Evolutionary conservation across 2,329 filamentous ascomycete species (phyloP), one percentile per base, ranked within the genome.

Genomic region (Zymoseptoria ardabiliae): DNA sequence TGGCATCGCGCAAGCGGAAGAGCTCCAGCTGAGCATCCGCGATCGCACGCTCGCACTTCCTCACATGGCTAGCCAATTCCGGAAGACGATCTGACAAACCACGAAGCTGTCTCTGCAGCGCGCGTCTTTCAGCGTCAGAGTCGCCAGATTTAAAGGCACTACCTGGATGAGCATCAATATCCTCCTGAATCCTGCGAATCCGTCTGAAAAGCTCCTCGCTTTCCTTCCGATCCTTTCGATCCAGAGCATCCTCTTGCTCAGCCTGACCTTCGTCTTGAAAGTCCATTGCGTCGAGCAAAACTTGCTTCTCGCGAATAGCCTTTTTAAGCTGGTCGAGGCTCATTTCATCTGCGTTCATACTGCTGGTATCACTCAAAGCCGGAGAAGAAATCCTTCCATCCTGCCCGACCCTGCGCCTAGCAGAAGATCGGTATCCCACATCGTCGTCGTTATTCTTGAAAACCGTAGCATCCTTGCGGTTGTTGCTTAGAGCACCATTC

Each of bases 371-470:
- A 9, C 89, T 89, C 17, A 65, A 57, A 25, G 87, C 85, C 6
- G 93, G 91, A 1, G 91, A 92, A 53, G 91, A 90, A 8, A 91
- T 94, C 50, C 83, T 79, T 30, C 79, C 79, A 61, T 84, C 86
- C 25, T 70, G 74, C 49, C 89, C 90, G 58, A 95, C 77, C 65
- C 94, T 86, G 64, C 92, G 90, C 64, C 94, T 90, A 57, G 94
- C 94, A 73, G 92, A 97, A 11, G 94, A 97, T 67, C 88, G 88
- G 71, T 99, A 99, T 4, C 91, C 75, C 8, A 77, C 91, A 68
- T 95, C 84, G 61, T 91, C 88, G 66, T 96, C 91, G 66, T 97
- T 94, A 72, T 97, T 97, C 71, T 95, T 93, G 76, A 93, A 99
- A 2, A 97, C 89, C 0, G 94, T 99, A 2, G 89, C 94, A 76